Evolutionary conservation across 2,329 filamentous ascomycete genomes (phyloP), one percentile per base, ranked within the genome.

Genomic region (Chalaropsis thielavioides): DNA sequence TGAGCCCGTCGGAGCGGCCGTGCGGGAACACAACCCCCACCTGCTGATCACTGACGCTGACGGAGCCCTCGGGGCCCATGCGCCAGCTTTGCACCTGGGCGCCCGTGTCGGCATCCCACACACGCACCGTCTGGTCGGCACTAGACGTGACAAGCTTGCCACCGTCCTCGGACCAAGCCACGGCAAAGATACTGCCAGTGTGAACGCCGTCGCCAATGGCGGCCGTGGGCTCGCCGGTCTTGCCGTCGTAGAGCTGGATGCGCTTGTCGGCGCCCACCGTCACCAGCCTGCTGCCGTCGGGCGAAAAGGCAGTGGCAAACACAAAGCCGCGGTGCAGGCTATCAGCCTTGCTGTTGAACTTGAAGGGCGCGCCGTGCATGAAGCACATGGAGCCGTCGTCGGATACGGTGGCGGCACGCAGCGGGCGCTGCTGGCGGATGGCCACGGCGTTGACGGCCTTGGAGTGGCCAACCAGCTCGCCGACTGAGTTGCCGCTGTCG

Each of bases 201-300:
- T 99, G 94, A 69, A 85, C 63, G n/a, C 84, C 86, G 69, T 92
- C 87, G 10, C 88, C 88, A 70, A 99, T 87, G 70, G 89, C 81
- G 67, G 79, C 82, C 56, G 85, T 89, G 0, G 87, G 81, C 72
- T 96, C 91, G 38, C 94, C 94, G 17, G 91, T 96, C 81, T 95
- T 96, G 68, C 92, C 94, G 73, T 99, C 91, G 73, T 96, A 99
- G 10, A 99, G 79, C 80, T 94, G 95, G 69, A 99, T 96, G 72
- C 84, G 85, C 73, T 86, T 86, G 75, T 99, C 94, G n/a, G 89
- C 90, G 44, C 94, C 92, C 1, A 96, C 92, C 63, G 88, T 96
- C 41, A 94, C 89, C 68, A 99, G 78, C 44, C 80, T 79, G 49
- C 80, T 84, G 59, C 94, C 94, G 73, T 97, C 92, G 0, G 92